Base-by-base conservation (phyloP, 192 early-diverging fungal genomes). In the Phlyctochytrium planicorne region DNA sequence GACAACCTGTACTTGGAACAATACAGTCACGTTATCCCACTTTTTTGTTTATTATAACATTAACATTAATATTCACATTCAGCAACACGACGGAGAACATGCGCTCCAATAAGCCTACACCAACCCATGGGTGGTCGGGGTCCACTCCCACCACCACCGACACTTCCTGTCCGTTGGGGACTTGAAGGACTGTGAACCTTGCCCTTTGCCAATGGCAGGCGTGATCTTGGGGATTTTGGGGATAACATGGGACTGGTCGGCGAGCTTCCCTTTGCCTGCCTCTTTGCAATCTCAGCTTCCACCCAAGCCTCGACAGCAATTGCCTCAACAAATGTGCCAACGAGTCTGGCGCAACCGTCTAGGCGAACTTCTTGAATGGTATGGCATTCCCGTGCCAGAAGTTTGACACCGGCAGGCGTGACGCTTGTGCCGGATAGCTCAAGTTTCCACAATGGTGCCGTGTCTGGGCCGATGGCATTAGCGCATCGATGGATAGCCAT, bases 231-330 rank as follows among this genome's bases (percentile, higher is more conserved):
- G 10, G 40, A 47, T 47, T 20, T 47, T 47, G 40, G 40, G 10
- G 40, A 47, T 20, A 20, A 6, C 40, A 20, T 14, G 10, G 40
- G 40, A 6, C 10, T 14, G 6, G 6, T 6, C 40, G 40, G 40
- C 10, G 10, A 14, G 20, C 40, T 20, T 20, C 10, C 40, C 20
- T 47, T 47, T 47, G 40, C 40, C 6, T 14, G 6, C 40, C 20
- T 47, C 10, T 20, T 6, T 47, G 40, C 40, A 20, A 20, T 47
- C 55, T 57, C 55, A 14, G 27, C 12, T 37, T 50, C 27, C 25
- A n/a, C 40, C 70, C 70, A 72, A 47, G 55, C 59, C 12, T 72
- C 70, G 20, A 31, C 33, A 2, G 63, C 70, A 24, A 72, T 64
- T 4, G 30, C 34, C 33, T 65, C 65, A 25, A 72, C 34, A 66